Evolutionary conservation across 2,329 filamentous ascomycete genomes (phyloP).

Genomic region (Colletotrichum noveboracense): DNA sequence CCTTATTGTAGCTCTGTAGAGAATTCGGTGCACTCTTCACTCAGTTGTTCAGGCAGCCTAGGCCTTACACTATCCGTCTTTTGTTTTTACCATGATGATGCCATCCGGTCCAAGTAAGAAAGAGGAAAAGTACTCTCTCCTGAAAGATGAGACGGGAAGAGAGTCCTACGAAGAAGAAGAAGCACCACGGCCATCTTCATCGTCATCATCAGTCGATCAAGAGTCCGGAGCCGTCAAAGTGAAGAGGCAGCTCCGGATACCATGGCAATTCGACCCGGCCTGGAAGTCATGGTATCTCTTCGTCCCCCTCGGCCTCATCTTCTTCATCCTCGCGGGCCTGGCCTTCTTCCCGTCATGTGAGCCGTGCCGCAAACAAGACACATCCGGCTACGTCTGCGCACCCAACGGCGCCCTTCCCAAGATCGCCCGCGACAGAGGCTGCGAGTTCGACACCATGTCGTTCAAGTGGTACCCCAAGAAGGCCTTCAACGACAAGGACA

Average conservation of each 20-base stretch:
- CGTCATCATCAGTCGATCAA: background rate
- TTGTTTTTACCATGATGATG: background rate
- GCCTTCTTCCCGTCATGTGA: slow-evolving; percentile 11
- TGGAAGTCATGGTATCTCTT: slow-evolving; percentile 10
- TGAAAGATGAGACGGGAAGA: background rate
- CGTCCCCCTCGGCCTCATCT: background rate
- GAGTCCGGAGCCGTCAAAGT: background rate
- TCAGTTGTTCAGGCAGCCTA: background rate
- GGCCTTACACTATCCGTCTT: background rate
- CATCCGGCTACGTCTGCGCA: slow-evolving; percentile 1
- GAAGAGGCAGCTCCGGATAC: background rate
- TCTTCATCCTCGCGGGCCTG: background rate
- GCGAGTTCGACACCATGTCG: slow-evolving; percentile 15
- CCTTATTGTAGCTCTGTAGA: background rate
- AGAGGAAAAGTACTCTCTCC: background rate
- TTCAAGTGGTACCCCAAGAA: slow-evolving; percentile 10
- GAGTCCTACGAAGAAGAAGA: background rate
- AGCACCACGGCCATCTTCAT: background rate
- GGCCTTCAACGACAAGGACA: background rate
- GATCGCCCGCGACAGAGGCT: slow-evolving; percentile 3
- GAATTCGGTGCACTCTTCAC: background rate
- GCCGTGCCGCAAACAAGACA: background rate
- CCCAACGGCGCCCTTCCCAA: slow-evolving; percentile 3
- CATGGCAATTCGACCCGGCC: slow-evolving; percentile 2
- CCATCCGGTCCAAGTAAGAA: background rate